Percentiles rank a stretch among this genome's conserved stretches.
phyloP scores from a whole-genome alignment of 2,329 filamentous ascomycete species.

The Trichoderma sp. region DNA sequence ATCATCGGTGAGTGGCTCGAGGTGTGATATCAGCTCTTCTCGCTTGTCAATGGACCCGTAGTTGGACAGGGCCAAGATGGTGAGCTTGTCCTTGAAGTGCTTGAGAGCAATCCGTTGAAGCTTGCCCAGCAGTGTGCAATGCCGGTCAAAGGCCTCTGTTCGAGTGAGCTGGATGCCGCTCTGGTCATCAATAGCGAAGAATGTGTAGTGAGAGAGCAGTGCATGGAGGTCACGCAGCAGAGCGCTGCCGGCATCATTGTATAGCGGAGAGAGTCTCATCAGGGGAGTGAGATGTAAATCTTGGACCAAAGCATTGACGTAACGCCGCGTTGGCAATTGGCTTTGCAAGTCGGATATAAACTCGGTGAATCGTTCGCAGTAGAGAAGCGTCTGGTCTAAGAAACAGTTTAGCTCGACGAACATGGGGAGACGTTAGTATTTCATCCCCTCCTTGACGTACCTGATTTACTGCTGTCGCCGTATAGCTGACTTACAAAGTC shows the following conservation, averaged over 20 bases:
- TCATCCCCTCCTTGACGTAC: conserved; percentile 31
- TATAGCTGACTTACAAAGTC: conserved; percentile 79
- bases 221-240: conserved; percentile 76
- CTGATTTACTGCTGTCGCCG: conserved; percentile 45
- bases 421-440: neutral
- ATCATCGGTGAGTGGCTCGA: conserved; percentile 68
- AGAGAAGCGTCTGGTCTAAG: conserved; percentile 61
- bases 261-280: conserved; percentile 74
- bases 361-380: conserved; percentile 92
- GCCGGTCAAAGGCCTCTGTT: conserved; percentile 72
- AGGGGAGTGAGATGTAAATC: conserved; percentile 81
- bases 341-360: conserved; percentile 87
- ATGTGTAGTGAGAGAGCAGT: conserved; percentile 80
- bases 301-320: conserved; percentile 82
- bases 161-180: conserved; percentile 72
- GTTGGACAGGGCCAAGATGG: conserved; percentile 88
- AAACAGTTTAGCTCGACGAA: conserved; percentile 21
- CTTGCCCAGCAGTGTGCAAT: conserved; percentile 72
- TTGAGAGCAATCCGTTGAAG: conserved; percentile 76
- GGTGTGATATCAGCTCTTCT: conserved; percentile 71
- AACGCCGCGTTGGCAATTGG: conserved; percentile 88
- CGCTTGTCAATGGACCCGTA: conserved; percentile 83
- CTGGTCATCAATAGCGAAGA: conserved; percentile 89
- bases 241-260: conserved; percentile 68
- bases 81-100: conserved; percentile 84